Percentiles rank a stretch among this genome's conserved stretches.
Conservation (phyloP, 1,284 basidiomycete species). For the Apiotrichum gracile region DNA sequence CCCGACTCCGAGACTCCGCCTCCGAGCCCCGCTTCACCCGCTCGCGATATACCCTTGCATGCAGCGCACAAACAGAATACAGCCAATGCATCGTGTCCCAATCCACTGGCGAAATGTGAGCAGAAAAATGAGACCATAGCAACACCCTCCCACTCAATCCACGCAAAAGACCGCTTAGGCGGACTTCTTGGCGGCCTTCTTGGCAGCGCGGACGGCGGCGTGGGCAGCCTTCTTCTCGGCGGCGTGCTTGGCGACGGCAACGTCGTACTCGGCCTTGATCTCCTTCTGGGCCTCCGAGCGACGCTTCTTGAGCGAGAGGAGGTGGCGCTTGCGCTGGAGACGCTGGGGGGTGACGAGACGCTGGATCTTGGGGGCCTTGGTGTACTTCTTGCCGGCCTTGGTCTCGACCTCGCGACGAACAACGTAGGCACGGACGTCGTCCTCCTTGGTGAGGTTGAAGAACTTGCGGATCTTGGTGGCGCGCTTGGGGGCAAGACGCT, state of each 20-base stretch:
- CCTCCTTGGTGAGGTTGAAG: conserved; percentile 97
- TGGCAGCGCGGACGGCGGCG: conserved; percentile 48
- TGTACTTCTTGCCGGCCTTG: conserved; percentile 97
- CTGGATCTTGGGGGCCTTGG: conserved; percentile 75
- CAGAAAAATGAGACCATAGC: not conserved
- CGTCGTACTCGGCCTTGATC: conserved; percentile 88
- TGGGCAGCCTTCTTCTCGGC: conserved; percentile 84
- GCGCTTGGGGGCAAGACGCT: conserved; percentile 76
- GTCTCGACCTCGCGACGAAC: conserved; percentile 79
- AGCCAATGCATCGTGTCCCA: conserved; percentile 5
- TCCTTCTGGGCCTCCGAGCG: conserved; percentile 88
- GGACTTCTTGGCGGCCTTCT: conserved; percentile 30
- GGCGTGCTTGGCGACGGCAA: conserved; percentile 79
- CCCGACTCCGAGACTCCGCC: not conserved
- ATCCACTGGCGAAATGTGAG: conserved; percentile 3
- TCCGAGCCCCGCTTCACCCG: not conserved
- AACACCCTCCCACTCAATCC: not conserved
- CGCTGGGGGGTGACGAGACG: conserved; percentile 89
- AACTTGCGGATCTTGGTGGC: conserved; percentile 93
- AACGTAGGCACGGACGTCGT: conserved; percentile 97
- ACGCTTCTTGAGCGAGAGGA: conserved; percentile 81
- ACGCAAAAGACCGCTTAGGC: not conserved
- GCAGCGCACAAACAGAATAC: not conserved
- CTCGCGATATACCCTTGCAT: not conserved
- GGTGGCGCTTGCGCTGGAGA: conserved; percentile 93